Evolutionary conservation across 176 grass and related monocot species (phyloP).

Genomic region (Carex scoparia): DNA sequence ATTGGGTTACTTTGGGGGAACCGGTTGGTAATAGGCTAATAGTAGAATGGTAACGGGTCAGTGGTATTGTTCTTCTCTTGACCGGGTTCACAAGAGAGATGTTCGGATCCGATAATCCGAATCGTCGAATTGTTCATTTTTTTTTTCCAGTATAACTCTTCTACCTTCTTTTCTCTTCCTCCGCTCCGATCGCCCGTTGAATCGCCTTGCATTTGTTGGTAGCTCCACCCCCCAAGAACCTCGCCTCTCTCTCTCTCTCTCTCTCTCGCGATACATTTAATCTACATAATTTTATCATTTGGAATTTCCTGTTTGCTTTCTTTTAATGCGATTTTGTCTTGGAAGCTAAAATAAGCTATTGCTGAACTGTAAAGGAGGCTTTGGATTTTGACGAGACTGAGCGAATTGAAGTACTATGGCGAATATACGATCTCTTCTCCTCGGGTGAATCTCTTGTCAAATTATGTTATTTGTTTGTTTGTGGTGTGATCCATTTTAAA

Average conservation of each 20-base stretch:
- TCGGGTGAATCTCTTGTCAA: constrained; percentile 17
- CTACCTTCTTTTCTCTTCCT: constrained; percentile 2
- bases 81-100: background rate
- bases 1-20: no score
- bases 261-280: background rate
- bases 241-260: background rate
- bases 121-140: background rate
- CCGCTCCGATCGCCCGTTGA: constrained; percentile 6
- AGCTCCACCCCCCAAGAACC: background rate
- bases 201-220: constrained; percentile 10
- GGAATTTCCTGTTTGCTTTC: background rate
- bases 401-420: constrained; percentile 14
- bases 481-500: background rate
- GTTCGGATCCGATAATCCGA: background rate
- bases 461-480: constrained; percentile 3
- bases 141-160: background rate
- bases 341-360: background rate
- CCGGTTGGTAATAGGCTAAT: background rate
- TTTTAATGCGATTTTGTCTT: constrained; percentile 7
- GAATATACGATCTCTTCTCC: constrained; percentile 18
- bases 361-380: background rate
- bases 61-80: background rate
- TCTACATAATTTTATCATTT: constrained; percentile 2
- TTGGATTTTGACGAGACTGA: background rate
- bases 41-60: background rate